Evolutionary conservation across 2,329 filamentous ascomycete species (phyloP), one percentile per base, ranked within the genome.

Genomic region (Aureobasidium pullulans): DNA sequence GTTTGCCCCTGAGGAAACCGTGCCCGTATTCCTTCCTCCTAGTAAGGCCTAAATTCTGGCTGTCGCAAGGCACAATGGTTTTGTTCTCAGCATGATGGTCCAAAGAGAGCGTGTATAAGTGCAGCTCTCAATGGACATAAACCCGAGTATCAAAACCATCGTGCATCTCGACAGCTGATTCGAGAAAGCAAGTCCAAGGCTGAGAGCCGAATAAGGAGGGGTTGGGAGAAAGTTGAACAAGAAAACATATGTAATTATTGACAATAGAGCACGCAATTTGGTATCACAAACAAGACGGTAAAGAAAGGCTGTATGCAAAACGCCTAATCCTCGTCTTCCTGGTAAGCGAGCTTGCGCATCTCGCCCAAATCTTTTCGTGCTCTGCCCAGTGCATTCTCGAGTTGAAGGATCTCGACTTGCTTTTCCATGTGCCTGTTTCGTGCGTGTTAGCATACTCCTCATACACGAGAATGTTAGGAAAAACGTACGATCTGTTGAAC

Each of bases 341-440:
- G 88, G 76, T 96, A 96, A 5, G 89, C 93, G 63, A 96, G 90
- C 84, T 96, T 96, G 72, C 94, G 85, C 94, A 99, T 97, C 81
- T 99, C 94, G 64, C 94, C 93, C 64, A 99, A 78, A 57, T 91
- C 81, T 70, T 88, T 85, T 66, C 93, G 82, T 43, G 94, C 94
- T 34, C 88, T 79, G 8, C 86, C 81, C 40, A 99, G 82, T 31
- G 84, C 77, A 69, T 97, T 99, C 76, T 97, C 92, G 64, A 99
- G 82, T 75, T 97, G 91, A 59, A 97, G 80, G 66, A 99, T 99
- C 76, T 99, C 92, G 71, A 99, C 94, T 91, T 96, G 69, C 64
- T 66, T 47, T 40, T 57, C 46, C 52, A 58, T 58, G 44, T 61
- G 50, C 29, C 47, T 60, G 31, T 23, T 32, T 1, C 32, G 4